Conservation (phyloP, 306 rosid species). For the Cotoneaster glaucophyllus region DNA sequence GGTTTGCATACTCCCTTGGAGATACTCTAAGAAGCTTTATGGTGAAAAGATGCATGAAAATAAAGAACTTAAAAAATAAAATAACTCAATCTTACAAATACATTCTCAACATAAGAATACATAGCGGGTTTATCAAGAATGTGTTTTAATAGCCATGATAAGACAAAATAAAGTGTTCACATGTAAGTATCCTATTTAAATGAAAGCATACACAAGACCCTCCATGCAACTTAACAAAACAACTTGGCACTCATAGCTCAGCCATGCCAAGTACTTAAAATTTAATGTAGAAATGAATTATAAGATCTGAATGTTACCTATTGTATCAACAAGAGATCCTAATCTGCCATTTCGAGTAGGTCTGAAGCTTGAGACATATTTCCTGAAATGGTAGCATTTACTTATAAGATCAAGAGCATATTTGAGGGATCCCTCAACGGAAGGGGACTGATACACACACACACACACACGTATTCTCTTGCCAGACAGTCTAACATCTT, state of each 20-base stretch:
- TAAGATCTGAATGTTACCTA: constrained; percentile 44
- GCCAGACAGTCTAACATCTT: neutral
- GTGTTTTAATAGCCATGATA: neutral
- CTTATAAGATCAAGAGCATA: constrained; percentile 1
- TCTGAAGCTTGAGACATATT: constrained; percentile 70
- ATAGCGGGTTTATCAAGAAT: neutral
- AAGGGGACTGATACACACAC: too few relatives aligned
- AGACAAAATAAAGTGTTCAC: neutral
- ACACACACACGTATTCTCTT: neutral
- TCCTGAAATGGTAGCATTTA: constrained; percentile 51
- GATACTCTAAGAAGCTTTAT: neutral
- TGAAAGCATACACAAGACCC: neutral
- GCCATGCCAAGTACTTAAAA: neutral
- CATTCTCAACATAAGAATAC: neutral
- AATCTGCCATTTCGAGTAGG: constrained; percentile 58
- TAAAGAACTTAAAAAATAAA: neutral
- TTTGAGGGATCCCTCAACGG: neutral
- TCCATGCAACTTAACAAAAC: neutral
- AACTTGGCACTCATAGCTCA: neutral
- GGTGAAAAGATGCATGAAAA: neutral
- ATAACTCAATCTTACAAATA: neutral
- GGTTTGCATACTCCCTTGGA: neutral
- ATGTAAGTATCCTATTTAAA: neutral
- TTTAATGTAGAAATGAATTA: constrained; percentile 6
- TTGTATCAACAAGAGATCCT: constrained; percentile 52